Evolutionary conservation across 2,329 filamentous ascomycete species (phyloP).

Genomic region (Parastagonospora nodorum): DNA sequence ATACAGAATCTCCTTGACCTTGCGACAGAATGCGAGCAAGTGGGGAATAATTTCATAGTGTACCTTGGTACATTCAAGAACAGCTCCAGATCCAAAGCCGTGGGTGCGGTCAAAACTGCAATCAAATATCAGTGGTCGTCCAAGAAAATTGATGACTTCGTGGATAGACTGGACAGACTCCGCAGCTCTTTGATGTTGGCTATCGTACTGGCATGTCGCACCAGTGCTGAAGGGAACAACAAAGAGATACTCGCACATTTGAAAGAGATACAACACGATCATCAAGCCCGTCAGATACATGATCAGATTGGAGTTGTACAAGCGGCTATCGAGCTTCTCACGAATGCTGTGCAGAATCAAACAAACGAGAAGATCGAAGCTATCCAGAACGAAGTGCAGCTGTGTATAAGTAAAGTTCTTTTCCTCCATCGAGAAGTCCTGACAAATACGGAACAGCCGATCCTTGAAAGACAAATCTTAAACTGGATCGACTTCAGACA

Average conservation of each 20-base stretch:
- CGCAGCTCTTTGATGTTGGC: constrained; percentile 10
- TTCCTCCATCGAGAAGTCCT: not conserved
- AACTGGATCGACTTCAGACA: constrained; percentile 10
- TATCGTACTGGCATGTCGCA: constrained; percentile 9
- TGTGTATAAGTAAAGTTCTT: not conserved
- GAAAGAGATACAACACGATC: constrained; percentile 2
- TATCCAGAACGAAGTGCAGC: not conserved
- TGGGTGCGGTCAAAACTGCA: too few species aligned
- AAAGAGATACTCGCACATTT: constrained; percentile 6
- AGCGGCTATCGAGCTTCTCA: not conserved
- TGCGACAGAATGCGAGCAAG: constrained; percentile 8
- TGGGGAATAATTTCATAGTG: constrained; percentile 5
- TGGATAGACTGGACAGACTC: constrained; percentile 6
- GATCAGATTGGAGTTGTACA: not conserved
- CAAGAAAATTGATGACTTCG: constrained; percentile 13
- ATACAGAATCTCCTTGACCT: constrained; percentile 12
- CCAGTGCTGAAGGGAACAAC: constrained; percentile 2
- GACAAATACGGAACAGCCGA: too few species aligned
- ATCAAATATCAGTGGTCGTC: constrained; percentile 8
- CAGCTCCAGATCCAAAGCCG: too few species aligned
- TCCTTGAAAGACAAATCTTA: too few species aligned
- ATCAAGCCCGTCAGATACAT: not conserved
- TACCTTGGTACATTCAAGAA: constrained; percentile 10
- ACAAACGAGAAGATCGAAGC: not conserved
- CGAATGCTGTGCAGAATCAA: not conserved